These are phyloP conservation scores for Saxispiralis lemnorum DNA, from an alignment of 495 filamentous ascomycete species.

Conservation along the genomic window DNA sequence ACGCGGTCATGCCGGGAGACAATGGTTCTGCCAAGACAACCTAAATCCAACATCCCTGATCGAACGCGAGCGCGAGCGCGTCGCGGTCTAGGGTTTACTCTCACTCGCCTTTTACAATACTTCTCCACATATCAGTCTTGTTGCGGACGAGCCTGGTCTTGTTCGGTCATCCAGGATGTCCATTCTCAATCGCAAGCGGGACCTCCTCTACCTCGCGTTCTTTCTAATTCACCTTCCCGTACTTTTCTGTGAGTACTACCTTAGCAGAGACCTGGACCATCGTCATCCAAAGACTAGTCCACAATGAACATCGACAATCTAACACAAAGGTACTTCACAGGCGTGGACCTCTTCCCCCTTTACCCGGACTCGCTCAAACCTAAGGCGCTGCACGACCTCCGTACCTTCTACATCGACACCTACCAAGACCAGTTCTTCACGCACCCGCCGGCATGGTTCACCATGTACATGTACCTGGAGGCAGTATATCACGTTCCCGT, in stretches of 20 bases:
- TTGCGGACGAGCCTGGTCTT: too few species aligned
- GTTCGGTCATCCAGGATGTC: constrained; percentile 14
- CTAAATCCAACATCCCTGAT: too few species aligned
- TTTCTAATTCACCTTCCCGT: constrained; percentile 51
- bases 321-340: constrained; percentile 2
- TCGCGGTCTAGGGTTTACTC: too few species aligned
- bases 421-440: constrained; percentile 66
- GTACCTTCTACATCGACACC: constrained; percentile 44
- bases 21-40: too few species aligned
- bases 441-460: constrained; percentile 52
- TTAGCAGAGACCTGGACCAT: too few species aligned
- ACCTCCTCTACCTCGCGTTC: constrained; percentile 49
- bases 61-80: too few species aligned
- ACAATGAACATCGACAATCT: too few species aligned
- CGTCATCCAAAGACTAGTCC: too few species aligned
- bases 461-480: constrained; percentile 50
- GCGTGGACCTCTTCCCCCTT: constrained; percentile 29
- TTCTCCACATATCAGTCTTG: too few species aligned
- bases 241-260: constrained; percentile 50
- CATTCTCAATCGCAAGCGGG: constrained; percentile 31
- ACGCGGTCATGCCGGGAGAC: too few species aligned
- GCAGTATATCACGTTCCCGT: constrained; percentile 49
- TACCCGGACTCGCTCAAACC: constrained; percentile 41
- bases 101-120: too few species aligned
- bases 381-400: constrained; percentile 32